A percentile compares a stretch with the other conserved stretches of the same genome.
phyloP scores from a whole-genome alignment of 345 rosid species.

The Limnanthes douglasii region DNA sequence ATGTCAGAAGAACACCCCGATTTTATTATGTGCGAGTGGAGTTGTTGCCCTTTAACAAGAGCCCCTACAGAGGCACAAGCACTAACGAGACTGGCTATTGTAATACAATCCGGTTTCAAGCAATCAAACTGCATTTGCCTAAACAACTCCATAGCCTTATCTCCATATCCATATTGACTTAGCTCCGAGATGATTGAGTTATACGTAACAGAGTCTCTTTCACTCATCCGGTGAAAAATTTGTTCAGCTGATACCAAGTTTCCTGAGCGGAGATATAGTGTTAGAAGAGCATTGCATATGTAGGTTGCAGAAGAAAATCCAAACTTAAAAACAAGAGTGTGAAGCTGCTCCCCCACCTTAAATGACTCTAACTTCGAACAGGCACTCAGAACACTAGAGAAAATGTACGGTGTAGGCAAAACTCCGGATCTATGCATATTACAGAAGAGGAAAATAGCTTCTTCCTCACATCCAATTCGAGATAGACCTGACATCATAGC shows the following conservation, averaged over 20 bases:
- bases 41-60: constrained; percentile 39
- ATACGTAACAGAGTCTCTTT: constrained; percentile 59
- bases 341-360: constrained; percentile 54
- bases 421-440: constrained; percentile 40
- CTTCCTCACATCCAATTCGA: constrained; percentile 40
- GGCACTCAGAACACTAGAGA: constrained; percentile 78
- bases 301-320: constrained; percentile 59
- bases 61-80: constrained; percentile 42
- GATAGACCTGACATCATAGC: constrained; percentile 72
- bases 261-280: constrained; percentile 50
- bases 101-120: constrained; percentile 60
- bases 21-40: constrained; percentile 58
- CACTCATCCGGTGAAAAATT: constrained; percentile 43
- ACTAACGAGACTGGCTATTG: constrained; percentile 65
- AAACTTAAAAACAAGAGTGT: constrained; percentile 47
- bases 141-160: constrained; percentile 51
- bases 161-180: constrained; percentile 40
- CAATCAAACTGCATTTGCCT: constrained; percentile 57
- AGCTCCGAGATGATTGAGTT: constrained; percentile 84
- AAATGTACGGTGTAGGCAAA: constrained; percentile 53
- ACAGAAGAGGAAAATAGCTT: constrained; percentile 41
- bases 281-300: constrained; percentile 75
- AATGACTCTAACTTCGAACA: constrained; percentile 44
- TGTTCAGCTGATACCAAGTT: constrained; percentile 46
- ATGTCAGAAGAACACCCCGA: constrained; percentile 40